Evolutionary conservation across 306 rosid species (phyloP), one percentile per base, ranked within the genome.

Genomic region (Casuarina equisetifolia): DNA sequence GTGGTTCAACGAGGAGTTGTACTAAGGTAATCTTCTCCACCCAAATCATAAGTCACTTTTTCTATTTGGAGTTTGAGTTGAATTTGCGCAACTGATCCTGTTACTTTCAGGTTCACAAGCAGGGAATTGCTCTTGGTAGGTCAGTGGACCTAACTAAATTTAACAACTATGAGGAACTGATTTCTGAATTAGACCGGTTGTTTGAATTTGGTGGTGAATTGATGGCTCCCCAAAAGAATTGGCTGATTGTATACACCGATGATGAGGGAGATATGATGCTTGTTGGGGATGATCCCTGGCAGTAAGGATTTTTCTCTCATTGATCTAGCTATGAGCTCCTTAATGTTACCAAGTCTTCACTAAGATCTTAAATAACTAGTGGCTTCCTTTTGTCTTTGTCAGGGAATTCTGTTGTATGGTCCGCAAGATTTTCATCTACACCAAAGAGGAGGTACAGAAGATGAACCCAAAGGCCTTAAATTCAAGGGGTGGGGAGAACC

Each of bases 281-380:
- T 75, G 99, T 91, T 75, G 99, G 99, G 39, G 99, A 95, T 77
- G 99, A 95, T 87, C 99, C 99, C 0, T 95, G 97, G 99, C 97
- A 78, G 99, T 95, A 91, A 89, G 99, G 57, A 83, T 74, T 67
- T 53, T 9, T 72, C 76, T 63, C 32, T 75, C 44, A 6, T 76
- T n/a, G 6, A 3, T 75, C 62, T 80, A 50, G 58, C 46, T 55
- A 15, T 42, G 32, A 58, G 25, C 61, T 53, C 6, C 40, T 25
- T 25, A 45, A 10, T 71, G 46, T 49, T 43, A 25, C 11, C 40
- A 1, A 46, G 44, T 63, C 45, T 51, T 42, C 16, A 61, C 5
- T 16, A 46, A 45, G 63, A 74, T 36, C 53, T 40, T 73, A 64
- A 59, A 70, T 25, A 17, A 63, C 68, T 57, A 79, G 15, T 61